Conservation (phyloP, 192 early-diverging fungal genomes). For the Paraglomus brasilianum region DNA sequence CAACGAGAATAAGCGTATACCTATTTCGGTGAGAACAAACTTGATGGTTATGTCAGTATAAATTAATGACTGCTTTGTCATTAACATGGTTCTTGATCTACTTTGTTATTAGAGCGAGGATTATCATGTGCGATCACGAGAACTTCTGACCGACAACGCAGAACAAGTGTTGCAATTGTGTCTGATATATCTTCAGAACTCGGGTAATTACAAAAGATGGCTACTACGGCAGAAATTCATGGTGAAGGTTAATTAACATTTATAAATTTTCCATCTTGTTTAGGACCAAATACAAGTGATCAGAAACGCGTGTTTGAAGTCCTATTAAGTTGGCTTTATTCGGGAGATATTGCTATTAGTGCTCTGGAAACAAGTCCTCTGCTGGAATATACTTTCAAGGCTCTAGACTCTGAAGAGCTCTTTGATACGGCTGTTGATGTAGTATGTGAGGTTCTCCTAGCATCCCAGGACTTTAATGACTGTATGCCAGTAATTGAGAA, state of each 20-base stretch:
- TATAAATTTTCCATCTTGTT: not conserved
- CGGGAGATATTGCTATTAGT: slow-evolving; percentile 72
- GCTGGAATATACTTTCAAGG: slow-evolving; percentile 70
- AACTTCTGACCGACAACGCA: slow-evolving; percentile 65
- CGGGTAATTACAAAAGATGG: slow-evolving; percentile 40
- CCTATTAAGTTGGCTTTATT: slow-evolving; percentile 81
- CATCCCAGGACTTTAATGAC: slow-evolving; percentile 57
- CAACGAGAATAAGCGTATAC: slow-evolving; percentile 59
- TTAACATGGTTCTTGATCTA: not conserved
- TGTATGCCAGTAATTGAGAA: slow-evolving; percentile 56
- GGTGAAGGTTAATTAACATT: not conserved
- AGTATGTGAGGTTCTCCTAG: slow-evolving; percentile 75
- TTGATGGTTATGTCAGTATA: not conserved
- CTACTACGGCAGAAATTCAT: not conserved
- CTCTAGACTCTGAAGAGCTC: slow-evolving; percentile 63
- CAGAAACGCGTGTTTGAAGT: slow-evolving; percentile 69
- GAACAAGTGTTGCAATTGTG: slow-evolving; percentile 70
- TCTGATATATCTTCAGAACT: slow-evolving; percentile 64
- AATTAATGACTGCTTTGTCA: not conserved
- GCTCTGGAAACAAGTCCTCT: slow-evolving; percentile 64
- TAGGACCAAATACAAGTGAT: slow-evolving; percentile 54
- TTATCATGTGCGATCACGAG: slow-evolving; percentile 52
- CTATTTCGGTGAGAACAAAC: slow-evolving; percentile 54
- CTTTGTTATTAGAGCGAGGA: slow-evolving; percentile 53
- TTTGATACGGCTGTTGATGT: slow-evolving; percentile 87